phyloP scores from a whole-genome alignment of 1,284 basidiomycete genomes.

The Wallemia ichthyophaga region DNA sequence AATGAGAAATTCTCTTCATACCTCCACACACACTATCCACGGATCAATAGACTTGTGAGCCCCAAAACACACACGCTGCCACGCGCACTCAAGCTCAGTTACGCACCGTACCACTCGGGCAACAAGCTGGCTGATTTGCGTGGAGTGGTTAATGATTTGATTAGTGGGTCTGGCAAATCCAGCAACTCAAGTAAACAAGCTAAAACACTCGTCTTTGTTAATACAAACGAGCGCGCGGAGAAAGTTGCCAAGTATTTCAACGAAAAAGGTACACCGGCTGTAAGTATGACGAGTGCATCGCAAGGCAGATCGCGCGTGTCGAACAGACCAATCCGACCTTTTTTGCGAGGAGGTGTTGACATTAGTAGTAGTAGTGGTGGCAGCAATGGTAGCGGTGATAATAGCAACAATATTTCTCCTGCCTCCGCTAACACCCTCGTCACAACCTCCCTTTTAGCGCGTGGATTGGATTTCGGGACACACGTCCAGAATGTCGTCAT shows the following conservation, averaged over 20 bases:
- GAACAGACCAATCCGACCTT: slow-evolving; percentile 36
- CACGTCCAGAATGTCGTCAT: slow-evolving; percentile 47
- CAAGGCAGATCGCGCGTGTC: slow-evolving; percentile 29
- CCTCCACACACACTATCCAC: background rate
- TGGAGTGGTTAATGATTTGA: background rate
- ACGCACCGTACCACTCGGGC: background rate
- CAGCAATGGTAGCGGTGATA: no score
- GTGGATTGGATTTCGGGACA: slow-evolving; percentile 59
- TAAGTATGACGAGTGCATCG: slow-evolving; percentile 30
- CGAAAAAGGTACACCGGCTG: slow-evolving; percentile 28
- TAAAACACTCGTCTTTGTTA: slow-evolving; percentile 51
- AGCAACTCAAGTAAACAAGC: slow-evolving; percentile 6
- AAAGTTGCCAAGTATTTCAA: slow-evolving; percentile 27
- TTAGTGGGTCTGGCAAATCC: background rate
- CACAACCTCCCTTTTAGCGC: slow-evolving; percentile 66
- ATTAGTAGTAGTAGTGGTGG: no score
- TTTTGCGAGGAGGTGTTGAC: slow-evolving; percentile 21
- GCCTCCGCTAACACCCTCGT: slow-evolving; percentile 34
- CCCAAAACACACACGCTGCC: background rate
- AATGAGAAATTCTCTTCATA: background rate
- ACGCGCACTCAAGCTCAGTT: background rate
- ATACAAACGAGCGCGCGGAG: slow-evolving; percentile 34
- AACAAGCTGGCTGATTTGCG: background rate
- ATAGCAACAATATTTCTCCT: no score
- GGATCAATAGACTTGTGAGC: background rate